A percentile compares a stretch with the other conserved stretches of the same genome.
These are phyloP conservation scores for Huntiella omanensis DNA, from an alignment of 2,329 filamentous ascomycete genomes.

Conservation along the genomic window DNA sequence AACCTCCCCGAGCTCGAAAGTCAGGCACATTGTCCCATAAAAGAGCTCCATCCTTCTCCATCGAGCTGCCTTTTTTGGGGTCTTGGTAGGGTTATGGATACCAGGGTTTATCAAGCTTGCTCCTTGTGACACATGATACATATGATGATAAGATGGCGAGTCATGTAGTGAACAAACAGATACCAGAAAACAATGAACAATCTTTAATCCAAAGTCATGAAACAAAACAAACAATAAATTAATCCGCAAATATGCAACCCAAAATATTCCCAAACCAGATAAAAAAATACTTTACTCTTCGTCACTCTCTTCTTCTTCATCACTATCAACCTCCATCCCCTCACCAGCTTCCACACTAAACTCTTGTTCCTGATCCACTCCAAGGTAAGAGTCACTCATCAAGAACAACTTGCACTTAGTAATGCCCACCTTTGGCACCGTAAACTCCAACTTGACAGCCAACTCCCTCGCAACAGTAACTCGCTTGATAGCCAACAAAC, in stretches of 20 bases:
- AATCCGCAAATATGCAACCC: neutral
- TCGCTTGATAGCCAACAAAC: constrained; percentile 79
- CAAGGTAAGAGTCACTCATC: constrained; percentile 94
- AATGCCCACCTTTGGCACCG: constrained; percentile 64
- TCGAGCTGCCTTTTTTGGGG: too few species aligned
- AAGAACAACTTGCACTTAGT: constrained; percentile 81
- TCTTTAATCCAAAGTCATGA: neutral
- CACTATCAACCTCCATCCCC: constrained; percentile 86
- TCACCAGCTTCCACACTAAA: constrained; percentile 77
- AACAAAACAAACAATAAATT: constrained; percentile 1
- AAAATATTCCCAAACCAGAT: neutral
- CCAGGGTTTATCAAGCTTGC: too few species aligned
- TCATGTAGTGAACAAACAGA: too few species aligned
- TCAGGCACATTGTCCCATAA: too few species aligned
- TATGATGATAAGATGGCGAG: too few species aligned
- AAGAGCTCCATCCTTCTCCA: too few species aligned
- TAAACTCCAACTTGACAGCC: constrained; percentile 69
- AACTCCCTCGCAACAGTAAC: constrained; percentile 68
- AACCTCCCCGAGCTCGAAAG: too few species aligned
- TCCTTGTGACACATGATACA: too few species aligned
- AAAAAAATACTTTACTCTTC: constrained; percentile 21
- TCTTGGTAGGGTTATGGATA: too few species aligned
- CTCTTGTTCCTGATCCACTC: constrained; percentile 85
- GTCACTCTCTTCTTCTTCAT: constrained; percentile 45
- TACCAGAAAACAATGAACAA: neutral